Conservation (phyloP, 73 alveolate species). For the Paramecium sonneborni region DNA sequence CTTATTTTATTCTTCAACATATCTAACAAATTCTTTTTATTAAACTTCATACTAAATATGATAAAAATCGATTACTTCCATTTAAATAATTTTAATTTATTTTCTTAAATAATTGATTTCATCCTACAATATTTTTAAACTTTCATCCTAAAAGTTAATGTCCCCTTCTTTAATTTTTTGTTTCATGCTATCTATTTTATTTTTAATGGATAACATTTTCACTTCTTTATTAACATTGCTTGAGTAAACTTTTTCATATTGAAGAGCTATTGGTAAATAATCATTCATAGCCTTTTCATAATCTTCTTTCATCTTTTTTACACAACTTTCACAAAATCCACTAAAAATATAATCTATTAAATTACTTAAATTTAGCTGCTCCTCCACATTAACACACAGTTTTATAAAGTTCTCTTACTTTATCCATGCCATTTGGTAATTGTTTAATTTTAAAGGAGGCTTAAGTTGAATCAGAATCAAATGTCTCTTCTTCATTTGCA, state of each 20-base stretch:
- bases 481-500: background rate
- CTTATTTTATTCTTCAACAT: slow-evolving; percentile 16
- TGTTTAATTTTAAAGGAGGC: slow-evolving; percentile 8
- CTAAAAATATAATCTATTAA: background rate
- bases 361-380: background rate
- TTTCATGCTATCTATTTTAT: background rate
- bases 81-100: background rate
- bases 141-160: background rate
- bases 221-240: slow-evolving; percentile 33
- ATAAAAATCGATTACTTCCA: background rate
- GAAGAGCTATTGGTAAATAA: background rate
- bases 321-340: slow-evolving; percentile 43
- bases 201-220: background rate
- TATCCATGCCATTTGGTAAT: slow-evolving; percentile 51
- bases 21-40: background rate
- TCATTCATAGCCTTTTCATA: slow-evolving; percentile 15
- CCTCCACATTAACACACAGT: slow-evolving; percentile 49
- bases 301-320: slow-evolving; percentile 35
- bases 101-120: background rate
- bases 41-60: background rate
- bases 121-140: background rate
- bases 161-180: slow-evolving; percentile 4
- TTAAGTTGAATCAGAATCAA: slow-evolving; percentile 24
- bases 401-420: slow-evolving; percentile 35
- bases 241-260: slow-evolving; percentile 33